These are phyloP conservation scores for Aegilops speltoides DNA, from an alignment of 176 grass and related monocot genomes.

Conservation along the genomic window DNA sequence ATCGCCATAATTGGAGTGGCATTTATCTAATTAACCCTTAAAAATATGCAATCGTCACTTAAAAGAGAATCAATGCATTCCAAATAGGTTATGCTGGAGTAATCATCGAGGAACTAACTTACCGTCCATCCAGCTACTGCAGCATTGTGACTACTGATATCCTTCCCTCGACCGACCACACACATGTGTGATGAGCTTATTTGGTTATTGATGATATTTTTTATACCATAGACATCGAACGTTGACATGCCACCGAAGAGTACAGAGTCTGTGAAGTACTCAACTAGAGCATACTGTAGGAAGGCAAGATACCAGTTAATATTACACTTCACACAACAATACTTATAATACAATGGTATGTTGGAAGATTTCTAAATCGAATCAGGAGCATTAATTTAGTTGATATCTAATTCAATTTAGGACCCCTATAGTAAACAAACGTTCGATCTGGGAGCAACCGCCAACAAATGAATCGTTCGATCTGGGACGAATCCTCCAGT, in stretches of 20 bases:
- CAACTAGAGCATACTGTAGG: background rate
- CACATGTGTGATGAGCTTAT: background rate
- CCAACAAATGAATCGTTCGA: too few relatives aligned
- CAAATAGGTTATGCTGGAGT: too few relatives aligned
- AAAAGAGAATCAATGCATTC: too few relatives aligned
- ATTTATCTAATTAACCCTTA: too few relatives aligned
- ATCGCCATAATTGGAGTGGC: too few relatives aligned
- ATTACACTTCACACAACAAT: background rate
- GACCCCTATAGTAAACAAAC: too few relatives aligned
- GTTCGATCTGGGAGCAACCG: too few relatives aligned
- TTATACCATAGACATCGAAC: background rate
- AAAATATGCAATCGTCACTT: too few relatives aligned
- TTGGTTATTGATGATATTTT: background rate
- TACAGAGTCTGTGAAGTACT: background rate
- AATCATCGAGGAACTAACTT: background rate
- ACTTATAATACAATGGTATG: background rate
- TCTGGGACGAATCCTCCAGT: too few relatives aligned
- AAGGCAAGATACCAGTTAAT: background rate
- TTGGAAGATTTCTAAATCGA: too few relatives aligned
- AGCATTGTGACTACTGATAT: background rate
- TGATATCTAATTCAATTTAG: too few relatives aligned
- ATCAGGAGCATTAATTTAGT: too few relatives aligned
- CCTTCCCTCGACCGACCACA: background rate
- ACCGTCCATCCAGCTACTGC: constrained; percentile 3
- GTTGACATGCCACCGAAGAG: background rate